Evolutionary conservation across 169 alveolate genomes (phyloP), one percentile per base, ranked within the genome.

Genomic region (Fabrea salina): DNA sequence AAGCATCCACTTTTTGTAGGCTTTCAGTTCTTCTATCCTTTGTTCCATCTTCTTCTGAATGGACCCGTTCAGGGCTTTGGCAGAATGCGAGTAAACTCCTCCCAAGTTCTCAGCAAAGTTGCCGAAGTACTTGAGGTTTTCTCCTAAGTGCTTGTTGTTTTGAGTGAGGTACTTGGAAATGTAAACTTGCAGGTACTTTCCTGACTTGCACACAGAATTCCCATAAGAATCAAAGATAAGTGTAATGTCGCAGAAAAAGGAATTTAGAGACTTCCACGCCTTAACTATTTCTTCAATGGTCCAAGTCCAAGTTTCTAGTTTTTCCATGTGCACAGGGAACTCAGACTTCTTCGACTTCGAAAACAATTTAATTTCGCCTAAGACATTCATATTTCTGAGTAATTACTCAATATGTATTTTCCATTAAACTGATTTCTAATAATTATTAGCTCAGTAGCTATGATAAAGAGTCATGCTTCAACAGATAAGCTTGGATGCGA

Each of bases 291-390:
- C 39, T 7, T 61, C 74, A 7, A 61, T 7, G 44, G 50, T 35
- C 7, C 11, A 33, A n/a, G 11, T 27, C 54, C 74, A 61, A 8
- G 49, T 2, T 8, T 61, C 74, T 25, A 61, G 16, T 16, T 8
- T 32, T 4, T 61, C 54, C 50, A 33, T 47, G 2, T 61, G 74
- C 3, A 33, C 74, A 8, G 74, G 74, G 39, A 61, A 61, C 49
- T 61, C 74, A n/a, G n/a, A n/a, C n/a, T n/a, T n/a, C n/a, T n/a
- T n/a, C n/a, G n/a, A n/a, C n/a, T n/a, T n/a, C n/a, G n/a, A n/a
- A n/a, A n/a, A n/a, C n/a, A n/a, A n/a, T n/a, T n/a, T n/a, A n/a
- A n/a, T n/a, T n/a, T n/a, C n/a, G n/a, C n/a, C n/a, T n/a, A n/a
- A n/a, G n/a, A n/a, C n/a, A n/a, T n/a, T n/a, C n/a, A n/a, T n/a